phyloP scores from a whole-genome alignment of 164 flowering plant genomes.

The Platanus orientalis region DNA sequence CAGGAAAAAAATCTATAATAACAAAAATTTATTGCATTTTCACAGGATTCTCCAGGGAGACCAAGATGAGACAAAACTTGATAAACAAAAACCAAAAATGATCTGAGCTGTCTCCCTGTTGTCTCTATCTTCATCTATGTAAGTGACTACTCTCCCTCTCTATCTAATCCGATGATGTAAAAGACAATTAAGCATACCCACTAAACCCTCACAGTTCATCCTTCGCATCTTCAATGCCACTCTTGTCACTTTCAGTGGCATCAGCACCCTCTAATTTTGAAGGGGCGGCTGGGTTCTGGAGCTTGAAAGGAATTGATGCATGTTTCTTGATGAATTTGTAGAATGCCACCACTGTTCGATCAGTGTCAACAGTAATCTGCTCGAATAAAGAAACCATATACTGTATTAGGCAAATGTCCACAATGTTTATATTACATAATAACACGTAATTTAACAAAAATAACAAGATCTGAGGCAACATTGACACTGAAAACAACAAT shows the following conservation, averaged over 20 bases:
- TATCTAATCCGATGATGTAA: not conserved
- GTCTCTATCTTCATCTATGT: not conserved
- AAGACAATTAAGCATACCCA: not conserved
- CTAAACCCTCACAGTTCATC: constrained; percentile 34
- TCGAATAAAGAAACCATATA: constrained; percentile 6
- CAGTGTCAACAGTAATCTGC: constrained; percentile 73
- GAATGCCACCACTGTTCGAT: constrained; percentile 74
- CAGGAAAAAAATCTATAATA: too few relatives aligned
- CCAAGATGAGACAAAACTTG: not conserved
- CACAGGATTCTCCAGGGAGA: too few relatives aligned
- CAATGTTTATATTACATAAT: not conserved
- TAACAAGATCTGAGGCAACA: not conserved
- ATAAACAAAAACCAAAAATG: not conserved
- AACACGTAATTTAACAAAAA: not conserved
- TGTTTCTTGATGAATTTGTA: constrained; percentile 85
- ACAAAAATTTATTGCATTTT: not conserved
- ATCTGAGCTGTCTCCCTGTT: not conserved
- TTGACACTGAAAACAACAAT: not conserved
- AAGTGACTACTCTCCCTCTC: not conserved
- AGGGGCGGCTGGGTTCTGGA: constrained; percentile 38
- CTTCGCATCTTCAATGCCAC: constrained; percentile 20
- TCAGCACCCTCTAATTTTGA: constrained; percentile 15
- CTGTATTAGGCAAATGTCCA: too few relatives aligned
- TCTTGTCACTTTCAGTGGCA: constrained; percentile 11
- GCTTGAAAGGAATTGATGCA: constrained; percentile 72